Percentiles rank a stretch among this genome's conserved stretches.
Evolutionary conservation across 768 basidiomycete genomes (phyloP).

Genomic region (Tulasnella sp.): DNA sequence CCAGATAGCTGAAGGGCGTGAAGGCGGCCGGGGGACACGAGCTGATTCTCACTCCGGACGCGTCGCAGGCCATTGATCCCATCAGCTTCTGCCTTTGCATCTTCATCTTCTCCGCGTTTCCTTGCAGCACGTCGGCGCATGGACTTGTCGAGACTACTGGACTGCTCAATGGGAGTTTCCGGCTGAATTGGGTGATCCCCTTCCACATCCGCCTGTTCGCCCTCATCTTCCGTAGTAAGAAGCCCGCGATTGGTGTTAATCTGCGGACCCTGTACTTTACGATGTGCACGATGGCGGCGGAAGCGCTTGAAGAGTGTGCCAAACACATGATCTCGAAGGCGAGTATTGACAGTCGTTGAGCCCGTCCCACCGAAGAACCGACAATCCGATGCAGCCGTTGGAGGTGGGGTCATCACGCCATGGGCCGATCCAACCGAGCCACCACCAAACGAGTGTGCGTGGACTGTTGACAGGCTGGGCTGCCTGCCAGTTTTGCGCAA

Average conservation of each 20-base stretch:
- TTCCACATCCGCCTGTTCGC: neutral
- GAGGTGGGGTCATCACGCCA: conserved; percentile 3
- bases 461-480: no score
- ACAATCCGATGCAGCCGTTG: conserved; percentile 20
- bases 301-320: conserved; percentile 73
- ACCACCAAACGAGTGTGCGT: no score
- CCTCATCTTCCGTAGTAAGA: neutral
- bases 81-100: conserved; percentile 33
- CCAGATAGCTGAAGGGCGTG: no score
- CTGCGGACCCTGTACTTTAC: neutral
- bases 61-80: conserved; percentile 40
- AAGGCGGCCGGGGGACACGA: conserved; percentile 20
- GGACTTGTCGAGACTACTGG: no score
- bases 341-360: conserved; percentile 87
- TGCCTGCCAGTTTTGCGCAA: no score
- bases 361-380: conserved; percentile 81
- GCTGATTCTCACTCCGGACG: conserved; percentile 51
- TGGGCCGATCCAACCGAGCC: no score
- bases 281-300: conserved; percentile 29
- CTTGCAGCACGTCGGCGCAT: conserved; percentile 13
- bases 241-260: no score
- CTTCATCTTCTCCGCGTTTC: conserved; percentile 19
- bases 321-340: conserved; percentile 92
- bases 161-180: neutral
- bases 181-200: neutral